Base-by-base conservation (phyloP, 2,329 filamentous ascomycete genomes). In the Pseudogymnoascus sp. region DNA sequence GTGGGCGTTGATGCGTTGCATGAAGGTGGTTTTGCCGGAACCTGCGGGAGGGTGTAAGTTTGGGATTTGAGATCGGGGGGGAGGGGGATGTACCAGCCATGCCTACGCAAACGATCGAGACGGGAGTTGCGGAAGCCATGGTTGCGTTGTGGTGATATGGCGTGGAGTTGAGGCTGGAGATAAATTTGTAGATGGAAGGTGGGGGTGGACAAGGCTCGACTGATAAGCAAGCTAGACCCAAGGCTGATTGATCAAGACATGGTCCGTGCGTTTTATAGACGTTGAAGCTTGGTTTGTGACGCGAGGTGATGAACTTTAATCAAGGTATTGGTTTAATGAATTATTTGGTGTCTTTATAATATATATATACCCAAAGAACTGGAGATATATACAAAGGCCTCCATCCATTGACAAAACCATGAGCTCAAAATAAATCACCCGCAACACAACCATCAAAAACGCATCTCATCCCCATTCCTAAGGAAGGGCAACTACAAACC, bases 11-110 rank as follows among this genome's bases (percentile, higher is more conserved):
- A 99, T 95, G 72, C 95, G 87, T 75, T 98, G 93, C 93, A 99
- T 98, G 75, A 99, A 99, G 0, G 96, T 99, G n/a, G 95, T 99
- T 81, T 99, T 99, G 73, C 95, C 95, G 14, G 92, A 96, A 71
- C 95, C 89, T 90, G 69, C 60, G 60, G 13, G 41, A n/a, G 63
- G 60, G 67, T 28, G 57, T 65, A 54, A 51, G 28, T 64, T 34
- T 57, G 34, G 13, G 13, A 0, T 39, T 60, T 39, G 19, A 6
- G 37, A 41, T 51, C 6, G 3, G 16, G 25, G 21, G n/a, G 41
- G 41, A 13, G 60, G 28, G 51, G 63, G 54, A 70, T 79, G 72
- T 78, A 88, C 88, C 93, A 72, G 95, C 95, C 93, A 98, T 98
- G 81, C 95, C 95, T 60, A 99, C 88, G 77, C 93, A 97, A 72